Conservation (phyloP, 176 grass and related monocot genomes). For the Echinochloa phyllopogon region DNA sequence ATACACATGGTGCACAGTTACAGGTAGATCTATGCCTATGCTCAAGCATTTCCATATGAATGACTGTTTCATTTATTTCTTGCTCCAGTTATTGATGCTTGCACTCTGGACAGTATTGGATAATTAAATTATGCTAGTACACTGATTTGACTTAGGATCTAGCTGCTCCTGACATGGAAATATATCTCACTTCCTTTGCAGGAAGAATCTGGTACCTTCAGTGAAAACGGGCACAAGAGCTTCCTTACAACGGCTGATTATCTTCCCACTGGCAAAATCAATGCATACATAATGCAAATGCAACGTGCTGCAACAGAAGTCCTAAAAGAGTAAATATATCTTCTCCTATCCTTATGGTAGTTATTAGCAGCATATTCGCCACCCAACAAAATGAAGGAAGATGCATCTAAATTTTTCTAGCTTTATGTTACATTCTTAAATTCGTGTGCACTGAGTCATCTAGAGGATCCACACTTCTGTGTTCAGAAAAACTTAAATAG, state of each 20-base stretch:
- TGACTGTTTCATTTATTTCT: neutral
- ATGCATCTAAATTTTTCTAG: neutral
- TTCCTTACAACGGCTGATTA: conserved; percentile 92
- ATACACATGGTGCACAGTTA: conserved; percentile 51
- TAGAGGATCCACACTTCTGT: neutral
- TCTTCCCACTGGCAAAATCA: conserved; percentile 77
- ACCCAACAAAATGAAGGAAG: neutral
- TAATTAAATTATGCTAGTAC: neutral
- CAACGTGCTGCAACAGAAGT: conserved; percentile 70
- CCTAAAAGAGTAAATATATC: conserved; percentile 85
- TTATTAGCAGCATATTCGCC: neutral
- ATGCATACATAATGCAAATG: conserved; percentile 69
- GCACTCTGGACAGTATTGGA: neutral
- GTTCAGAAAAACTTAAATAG: neutral
- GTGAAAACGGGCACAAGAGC: conserved; percentile 62
- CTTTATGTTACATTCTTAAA: conserved; percentile 8
- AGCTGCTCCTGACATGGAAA: conserved; percentile 37
- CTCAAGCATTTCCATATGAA: neutral
- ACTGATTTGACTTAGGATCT: neutral
- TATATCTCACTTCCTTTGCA: conserved; percentile 45
- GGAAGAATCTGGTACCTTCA: conserved; percentile 67
- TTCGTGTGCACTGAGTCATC: neutral
- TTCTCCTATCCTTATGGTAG: conserved; percentile 1
- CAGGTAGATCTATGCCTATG: conserved; percentile 42
- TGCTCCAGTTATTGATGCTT: neutral